Conservation (phyloP, 192 early-diverging fungal genomes). For the Jimgerdemannia flammicorona region DNA sequence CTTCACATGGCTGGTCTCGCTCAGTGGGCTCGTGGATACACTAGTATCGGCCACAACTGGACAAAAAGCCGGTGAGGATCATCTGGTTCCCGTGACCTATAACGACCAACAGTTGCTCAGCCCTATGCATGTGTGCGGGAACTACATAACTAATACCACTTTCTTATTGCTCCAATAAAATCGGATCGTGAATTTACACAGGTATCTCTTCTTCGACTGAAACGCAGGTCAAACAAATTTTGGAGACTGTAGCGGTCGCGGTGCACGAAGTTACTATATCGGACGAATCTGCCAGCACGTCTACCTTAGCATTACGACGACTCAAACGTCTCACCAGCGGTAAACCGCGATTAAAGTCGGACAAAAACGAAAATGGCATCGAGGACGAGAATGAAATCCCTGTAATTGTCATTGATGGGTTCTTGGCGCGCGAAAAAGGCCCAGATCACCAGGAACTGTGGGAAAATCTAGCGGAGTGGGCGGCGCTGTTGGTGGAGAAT, state of each 20-base stretch:
- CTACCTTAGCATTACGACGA: neutral
- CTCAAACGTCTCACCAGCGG: neutral
- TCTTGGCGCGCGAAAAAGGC: conserved; percentile 68
- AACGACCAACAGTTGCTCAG: too few relatives aligned
- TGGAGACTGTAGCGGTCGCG: conserved; percentile 76
- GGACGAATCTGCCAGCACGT: neutral
- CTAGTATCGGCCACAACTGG: conserved; percentile 87
- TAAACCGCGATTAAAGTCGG: conserved; percentile 31
- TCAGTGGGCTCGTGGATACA: conserved; percentile 76
- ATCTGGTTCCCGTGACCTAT: neutral
- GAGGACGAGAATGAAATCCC: conserved; percentile 48
- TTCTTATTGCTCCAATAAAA: too few relatives aligned
- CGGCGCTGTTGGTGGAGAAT: conserved; percentile 74
- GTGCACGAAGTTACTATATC: conserved; percentile 55
- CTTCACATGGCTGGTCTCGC: conserved; percentile 73
- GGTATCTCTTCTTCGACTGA: conserved; percentile 77
- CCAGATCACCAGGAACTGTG: conserved; percentile 54
- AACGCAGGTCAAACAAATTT: conserved; percentile 77
- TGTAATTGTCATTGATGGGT: conserved; percentile 87
- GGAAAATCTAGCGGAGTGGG: conserved; percentile 81
- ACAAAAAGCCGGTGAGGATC: conserved; percentile 64
- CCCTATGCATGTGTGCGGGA: conserved; percentile 10
- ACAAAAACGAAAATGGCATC: conserved; percentile 9
- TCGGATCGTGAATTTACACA: neutral
- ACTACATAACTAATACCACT: too few relatives aligned